Conservation (phyloP, 768 basidiomycete genomes). For the Russula vinacea region DNA sequence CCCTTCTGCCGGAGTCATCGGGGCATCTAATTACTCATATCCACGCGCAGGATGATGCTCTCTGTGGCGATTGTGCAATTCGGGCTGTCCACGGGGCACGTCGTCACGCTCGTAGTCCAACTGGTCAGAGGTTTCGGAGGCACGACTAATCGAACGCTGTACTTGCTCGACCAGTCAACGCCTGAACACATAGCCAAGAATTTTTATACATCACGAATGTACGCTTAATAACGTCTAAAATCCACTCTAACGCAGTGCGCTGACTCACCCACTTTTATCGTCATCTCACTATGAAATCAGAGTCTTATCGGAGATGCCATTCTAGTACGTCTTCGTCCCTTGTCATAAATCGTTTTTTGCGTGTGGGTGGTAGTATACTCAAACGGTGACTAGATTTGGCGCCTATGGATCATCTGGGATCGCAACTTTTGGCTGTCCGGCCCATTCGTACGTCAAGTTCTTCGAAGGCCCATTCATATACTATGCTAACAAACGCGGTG, state of each 20-base stretch:
- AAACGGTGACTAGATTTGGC: slow-evolving; percentile 18
- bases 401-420: slow-evolving; percentile 25
- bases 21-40: not conserved
- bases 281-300: not conserved
- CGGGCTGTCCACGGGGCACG: slow-evolving; percentile 18
- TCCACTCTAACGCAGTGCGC: not conserved
- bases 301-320: slow-evolving; percentile 24
- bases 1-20: not conserved
- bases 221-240: not conserved
- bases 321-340: slow-evolving; percentile 11
- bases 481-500: not conserved
- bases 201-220: slow-evolving; percentile 23
- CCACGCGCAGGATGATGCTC: slow-evolving; percentile 10
- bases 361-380: not conserved
- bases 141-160: not conserved
- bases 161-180: slow-evolving; percentile 3
- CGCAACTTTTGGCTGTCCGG: slow-evolving; percentile 11
- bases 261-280: not conserved
- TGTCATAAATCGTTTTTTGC: not conserved
- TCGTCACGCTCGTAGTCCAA: slow-evolving; percentile 16
- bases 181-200: slow-evolving; percentile 21
- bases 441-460: slow-evolving; percentile 20
- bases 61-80: slow-evolving; percentile 18
- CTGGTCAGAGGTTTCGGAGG: slow-evolving; percentile 8
- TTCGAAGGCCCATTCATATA: not conserved